phyloP scores from a whole-genome alignment of 2,329 filamentous ascomycete genomes.

The Colletotrichum tabaci region DNA sequence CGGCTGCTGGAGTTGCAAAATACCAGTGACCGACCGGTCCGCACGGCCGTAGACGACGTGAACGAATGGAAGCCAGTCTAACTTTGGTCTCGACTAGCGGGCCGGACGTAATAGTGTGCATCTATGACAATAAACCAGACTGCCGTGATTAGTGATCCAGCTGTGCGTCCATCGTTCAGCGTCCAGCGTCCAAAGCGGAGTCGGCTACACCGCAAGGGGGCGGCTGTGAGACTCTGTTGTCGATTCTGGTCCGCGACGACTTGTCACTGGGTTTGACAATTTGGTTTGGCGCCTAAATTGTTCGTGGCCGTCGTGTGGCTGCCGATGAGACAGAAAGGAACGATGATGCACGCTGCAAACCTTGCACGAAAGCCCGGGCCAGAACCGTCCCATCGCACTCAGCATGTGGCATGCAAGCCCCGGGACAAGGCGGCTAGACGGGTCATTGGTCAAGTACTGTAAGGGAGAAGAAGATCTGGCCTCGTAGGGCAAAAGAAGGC shows the following conservation, averaged over 20 bases:
- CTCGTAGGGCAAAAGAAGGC: conserved; percentile 20
- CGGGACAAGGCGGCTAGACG: not conserved
- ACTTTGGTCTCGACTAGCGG: not conserved
- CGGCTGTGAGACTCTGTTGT: not conserved
- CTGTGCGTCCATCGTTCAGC: too few species aligned
- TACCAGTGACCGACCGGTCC: not conserved
- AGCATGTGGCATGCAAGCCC: conserved; percentile 2
- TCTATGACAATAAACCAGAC: not conserved
- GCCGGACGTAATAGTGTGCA: not conserved
- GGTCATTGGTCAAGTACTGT: not conserved
- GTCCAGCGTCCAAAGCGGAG: not conserved
- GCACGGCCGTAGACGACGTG: not conserved
- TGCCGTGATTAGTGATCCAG: not conserved
- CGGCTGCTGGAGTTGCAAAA: not conserved
- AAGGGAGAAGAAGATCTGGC: conserved; percentile 1
- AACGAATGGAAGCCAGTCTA: not conserved
- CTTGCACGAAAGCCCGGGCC: not conserved
- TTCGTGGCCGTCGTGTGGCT: conserved; percentile 9
- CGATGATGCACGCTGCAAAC: conserved; percentile 10
- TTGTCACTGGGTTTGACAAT: not conserved
- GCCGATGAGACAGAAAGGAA: not conserved
- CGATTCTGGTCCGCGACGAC: not conserved
- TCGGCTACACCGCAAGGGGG: not conserved
- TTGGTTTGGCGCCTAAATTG: not conserved
- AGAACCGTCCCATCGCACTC: not conserved